phyloP scores from a whole-genome alignment of 257 asterid species.

The Nicotiana otophora region DNA sequence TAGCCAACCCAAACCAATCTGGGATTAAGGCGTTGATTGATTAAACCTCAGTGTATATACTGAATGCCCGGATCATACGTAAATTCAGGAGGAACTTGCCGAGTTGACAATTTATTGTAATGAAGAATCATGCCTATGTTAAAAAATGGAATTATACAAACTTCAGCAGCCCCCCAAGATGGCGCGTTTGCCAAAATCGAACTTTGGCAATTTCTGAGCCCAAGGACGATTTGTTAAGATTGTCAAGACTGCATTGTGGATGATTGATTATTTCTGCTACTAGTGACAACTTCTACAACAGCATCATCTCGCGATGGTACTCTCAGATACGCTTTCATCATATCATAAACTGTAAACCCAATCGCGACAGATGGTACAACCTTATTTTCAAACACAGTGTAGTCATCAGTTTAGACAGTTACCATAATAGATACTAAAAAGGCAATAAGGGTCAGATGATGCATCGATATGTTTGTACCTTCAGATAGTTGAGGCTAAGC shows the following conservation, averaged over 20 bases:
- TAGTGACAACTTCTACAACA: constrained; percentile 28
- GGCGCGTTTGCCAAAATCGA: background rate
- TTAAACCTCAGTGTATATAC: background rate
- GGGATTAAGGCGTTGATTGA: background rate
- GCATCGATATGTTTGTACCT: constrained; percentile 34
- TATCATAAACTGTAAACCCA: constrained; percentile 82
- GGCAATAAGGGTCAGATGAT: background rate
- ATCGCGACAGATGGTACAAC: constrained; percentile 96
- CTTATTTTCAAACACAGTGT: constrained; percentile 29
- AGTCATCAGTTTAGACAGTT: background rate
- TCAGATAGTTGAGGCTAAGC: constrained; percentile 90
- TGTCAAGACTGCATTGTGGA: constrained; percentile 42
- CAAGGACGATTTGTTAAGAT: background rate
- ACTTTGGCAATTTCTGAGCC: background rate
- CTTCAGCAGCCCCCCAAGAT: background rate
- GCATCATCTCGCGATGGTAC: constrained; percentile 81
- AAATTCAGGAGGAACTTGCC: background rate
- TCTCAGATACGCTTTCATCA: constrained; percentile 64
- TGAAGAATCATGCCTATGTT: background rate
- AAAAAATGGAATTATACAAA: background rate
- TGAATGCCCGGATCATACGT: background rate
- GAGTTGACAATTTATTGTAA: background rate
- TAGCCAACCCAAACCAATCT: background rate
- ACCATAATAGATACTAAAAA: background rate
- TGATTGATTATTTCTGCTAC: constrained; percentile 25